These are phyloP conservation scores for Pichia sp. DNA, from an alignment of 1,139 yeast species.

Conservation along the genomic window DNA sequence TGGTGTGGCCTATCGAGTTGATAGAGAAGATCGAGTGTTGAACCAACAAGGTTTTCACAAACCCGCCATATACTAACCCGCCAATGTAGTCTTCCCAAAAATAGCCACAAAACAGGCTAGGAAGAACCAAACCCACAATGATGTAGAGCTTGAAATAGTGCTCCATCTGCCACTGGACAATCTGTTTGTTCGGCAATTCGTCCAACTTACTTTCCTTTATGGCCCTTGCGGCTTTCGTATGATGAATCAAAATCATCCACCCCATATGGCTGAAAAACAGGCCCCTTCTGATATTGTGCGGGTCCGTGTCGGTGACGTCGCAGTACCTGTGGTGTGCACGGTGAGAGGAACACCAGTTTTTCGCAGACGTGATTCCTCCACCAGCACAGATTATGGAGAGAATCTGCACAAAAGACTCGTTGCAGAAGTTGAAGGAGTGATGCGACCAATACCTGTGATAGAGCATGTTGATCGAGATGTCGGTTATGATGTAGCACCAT, in stretches of 20 bases:
- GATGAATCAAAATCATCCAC: conserved; percentile 57
- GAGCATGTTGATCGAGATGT: conserved; percentile 47
- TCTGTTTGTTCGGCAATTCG: conserved; percentile 33
- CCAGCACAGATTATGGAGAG: conserved; percentile 56
- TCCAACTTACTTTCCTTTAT: conserved; percentile 37
- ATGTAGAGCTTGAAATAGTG: conserved; percentile 44
- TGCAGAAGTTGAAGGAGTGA: conserved; percentile 43
- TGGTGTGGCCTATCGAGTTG: conserved; percentile 59
- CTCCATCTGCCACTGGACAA: conserved; percentile 57
- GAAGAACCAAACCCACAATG: conserved; percentile 47
- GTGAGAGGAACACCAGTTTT: conserved; percentile 64
- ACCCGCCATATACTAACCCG: conserved; percentile 60
- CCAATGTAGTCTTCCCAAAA: conserved; percentile 48
- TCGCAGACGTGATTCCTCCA: conserved; percentile 58
- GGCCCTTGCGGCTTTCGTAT: conserved; percentile 37
- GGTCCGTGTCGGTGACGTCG: conserved; percentile 60
- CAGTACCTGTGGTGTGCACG: conserved; percentile 68
- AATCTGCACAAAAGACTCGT: conserved; percentile 37
- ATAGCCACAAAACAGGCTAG: conserved; percentile 43
- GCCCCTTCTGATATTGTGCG: conserved; percentile 60
- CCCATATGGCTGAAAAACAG: conserved; percentile 60
- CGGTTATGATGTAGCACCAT: conserved; percentile 40
- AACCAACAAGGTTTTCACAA: conserved; percentile 46
- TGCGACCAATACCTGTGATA: conserved; percentile 69
- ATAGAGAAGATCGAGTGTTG: conserved; percentile 57